These are phyloP conservation scores for Coleophoma crateriformis DNA, from an alignment of 2,329 filamentous ascomycete species.

Conservation along the genomic window DNA sequence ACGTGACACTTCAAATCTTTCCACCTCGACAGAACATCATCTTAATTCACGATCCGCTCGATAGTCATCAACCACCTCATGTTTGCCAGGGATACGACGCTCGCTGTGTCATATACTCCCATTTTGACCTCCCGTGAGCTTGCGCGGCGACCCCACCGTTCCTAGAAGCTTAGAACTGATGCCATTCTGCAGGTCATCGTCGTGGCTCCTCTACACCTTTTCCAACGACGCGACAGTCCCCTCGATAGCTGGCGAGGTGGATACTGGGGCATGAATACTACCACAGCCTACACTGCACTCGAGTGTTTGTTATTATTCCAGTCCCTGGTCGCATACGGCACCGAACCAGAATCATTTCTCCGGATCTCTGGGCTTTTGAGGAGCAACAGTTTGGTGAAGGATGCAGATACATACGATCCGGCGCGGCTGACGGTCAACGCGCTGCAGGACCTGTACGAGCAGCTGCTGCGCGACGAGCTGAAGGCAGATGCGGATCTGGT, in stretches of 20 bases:
- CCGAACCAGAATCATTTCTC: constrained; percentile 59
- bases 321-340: constrained; percentile 64
- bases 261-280: constrained; percentile 49
- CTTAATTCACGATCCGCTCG: constrained; percentile 5
- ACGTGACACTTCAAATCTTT: constrained; percentile 11
- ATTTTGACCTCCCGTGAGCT: constrained; percentile 4
- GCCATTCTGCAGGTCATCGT: constrained; percentile 8
- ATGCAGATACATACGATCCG: constrained; percentile 66
- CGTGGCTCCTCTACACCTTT: constrained; percentile 51
- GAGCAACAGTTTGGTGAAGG: constrained; percentile 66
- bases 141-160: background rate
- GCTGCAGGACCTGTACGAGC: constrained; percentile 72
- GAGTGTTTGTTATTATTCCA: constrained; percentile 85
- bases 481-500: constrained; percentile 38
- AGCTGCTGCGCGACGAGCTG: constrained; percentile 69
- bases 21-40: constrained; percentile 7
- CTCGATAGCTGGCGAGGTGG: constrained; percentile 51
- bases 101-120: background rate
- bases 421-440: constrained; percentile 71
- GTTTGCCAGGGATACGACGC: constrained; percentile 9
- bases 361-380: constrained; percentile 70
- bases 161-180: background rate
- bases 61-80: constrained; percentile 6
- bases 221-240: constrained; percentile 46
- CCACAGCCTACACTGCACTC: constrained; percentile 71